Evolutionary conservation across 2,329 filamentous ascomycete genomes (phyloP).

Genomic region (Penicillium brevicompactum): DNA sequence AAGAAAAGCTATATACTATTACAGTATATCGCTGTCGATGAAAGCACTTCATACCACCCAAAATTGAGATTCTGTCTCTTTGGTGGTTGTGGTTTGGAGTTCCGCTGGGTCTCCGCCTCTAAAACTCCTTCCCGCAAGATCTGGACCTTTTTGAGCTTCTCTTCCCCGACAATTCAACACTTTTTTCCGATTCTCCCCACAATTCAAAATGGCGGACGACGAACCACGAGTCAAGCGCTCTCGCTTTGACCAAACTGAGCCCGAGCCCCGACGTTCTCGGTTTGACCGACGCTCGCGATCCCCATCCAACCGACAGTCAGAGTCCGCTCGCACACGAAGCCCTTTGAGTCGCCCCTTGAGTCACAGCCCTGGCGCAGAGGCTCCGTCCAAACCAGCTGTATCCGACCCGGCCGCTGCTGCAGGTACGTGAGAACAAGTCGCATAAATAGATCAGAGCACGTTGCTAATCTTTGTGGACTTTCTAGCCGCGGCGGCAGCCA

Average conservation of each 20-base stretch:
- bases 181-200: neutral
- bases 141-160: constrained; percentile 11
- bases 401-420: constrained; percentile 75
- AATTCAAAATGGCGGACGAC: constrained; percentile 68
- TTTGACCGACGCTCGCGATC: constrained; percentile 93
- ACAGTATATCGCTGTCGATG: neutral
- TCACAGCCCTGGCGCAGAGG: constrained; percentile 50
- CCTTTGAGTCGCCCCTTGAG: constrained; percentile 59
- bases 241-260: constrained; percentile 90
- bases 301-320: constrained; percentile 67
- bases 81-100: constrained; percentile 1
- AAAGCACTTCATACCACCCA: neutral
- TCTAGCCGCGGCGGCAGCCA: constrained; percentile 81
- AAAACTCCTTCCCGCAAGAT: constrained; percentile 23
- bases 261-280: constrained; percentile 76
- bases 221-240: constrained; percentile 80
- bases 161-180: constrained; percentile 4
- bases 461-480: constrained; percentile 18
- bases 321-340: constrained; percentile 77
- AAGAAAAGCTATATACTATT: neutral
- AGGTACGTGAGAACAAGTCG: constrained; percentile 55
- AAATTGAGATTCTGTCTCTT: neutral
- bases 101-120: constrained; percentile 20
- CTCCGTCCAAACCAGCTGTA: constrained; percentile 48
- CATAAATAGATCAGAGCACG: neutral